phyloP scores from a whole-genome alignment of 2,329 filamentous ascomycete genomes.

The Sclerotinia borealis region DNA sequence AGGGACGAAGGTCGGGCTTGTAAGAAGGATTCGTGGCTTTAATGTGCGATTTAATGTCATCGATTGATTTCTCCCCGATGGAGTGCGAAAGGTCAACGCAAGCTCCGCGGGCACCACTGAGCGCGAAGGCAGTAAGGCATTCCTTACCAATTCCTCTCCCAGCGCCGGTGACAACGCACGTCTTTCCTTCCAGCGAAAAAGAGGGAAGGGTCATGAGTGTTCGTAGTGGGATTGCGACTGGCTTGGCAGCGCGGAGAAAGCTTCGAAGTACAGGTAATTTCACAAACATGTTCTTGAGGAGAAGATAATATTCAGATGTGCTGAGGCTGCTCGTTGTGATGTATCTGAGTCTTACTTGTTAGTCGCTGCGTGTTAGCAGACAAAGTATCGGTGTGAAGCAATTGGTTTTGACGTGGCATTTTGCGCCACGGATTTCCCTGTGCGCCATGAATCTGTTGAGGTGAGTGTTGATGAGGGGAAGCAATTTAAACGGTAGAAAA shows the following conservation, averaged over 20 bases:
- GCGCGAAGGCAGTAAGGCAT: constrained; percentile 37
- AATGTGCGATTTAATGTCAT: constrained; percentile 30
- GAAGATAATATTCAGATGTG: neutral
- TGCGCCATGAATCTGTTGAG: neutral
- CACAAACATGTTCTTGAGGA: neutral
- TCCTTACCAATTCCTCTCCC: constrained; percentile 46
- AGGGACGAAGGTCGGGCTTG: constrained; percentile 32
- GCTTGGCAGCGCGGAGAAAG: neutral
- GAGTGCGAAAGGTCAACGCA: constrained; percentile 22
- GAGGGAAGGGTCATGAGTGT: constrained; percentile 23
- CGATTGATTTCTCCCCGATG: constrained; percentile 26
- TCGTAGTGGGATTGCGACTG: constrained; percentile 6
- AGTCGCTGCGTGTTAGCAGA: neutral
- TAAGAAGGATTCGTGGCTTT: constrained; percentile 18
- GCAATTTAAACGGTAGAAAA: neutral
- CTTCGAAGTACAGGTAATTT: neutral
- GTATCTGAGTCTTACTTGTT: neutral
- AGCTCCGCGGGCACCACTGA: constrained; percentile 26
- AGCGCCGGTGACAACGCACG: constrained; percentile 45
- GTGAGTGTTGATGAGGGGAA: neutral
- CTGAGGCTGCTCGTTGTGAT: neutral
- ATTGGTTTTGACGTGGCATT: neutral
- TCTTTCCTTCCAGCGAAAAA: constrained; percentile 42
- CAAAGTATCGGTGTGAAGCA: neutral
- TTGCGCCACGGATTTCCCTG: neutral